Conservation (phyloP, 768 basidiomycete genomes). For the Pleurotus citrinopileatus region DNA sequence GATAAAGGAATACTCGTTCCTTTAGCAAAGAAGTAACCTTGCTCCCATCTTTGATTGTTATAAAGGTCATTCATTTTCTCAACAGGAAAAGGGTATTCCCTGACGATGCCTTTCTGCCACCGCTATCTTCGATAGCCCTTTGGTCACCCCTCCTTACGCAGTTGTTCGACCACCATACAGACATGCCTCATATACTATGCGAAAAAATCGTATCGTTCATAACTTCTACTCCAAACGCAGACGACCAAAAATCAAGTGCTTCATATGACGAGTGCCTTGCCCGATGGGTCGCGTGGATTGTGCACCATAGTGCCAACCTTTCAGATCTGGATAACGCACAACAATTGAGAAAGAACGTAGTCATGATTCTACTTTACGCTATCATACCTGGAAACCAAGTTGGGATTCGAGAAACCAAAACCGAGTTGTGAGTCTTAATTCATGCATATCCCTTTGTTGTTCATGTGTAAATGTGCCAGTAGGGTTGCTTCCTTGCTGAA, state of each 20-base stretch:
- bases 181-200: slow-evolving; percentile 49
- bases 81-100: slow-evolving; percentile 55
- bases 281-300: slow-evolving; percentile 67
- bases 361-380: slow-evolving; percentile 43
- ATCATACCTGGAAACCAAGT: slow-evolving; percentile 37
- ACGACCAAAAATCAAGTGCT: slow-evolving; percentile 23
- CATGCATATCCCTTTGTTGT: background rate
- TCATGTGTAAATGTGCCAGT: slow-evolving; percentile 2
- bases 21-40: slow-evolving; percentile 71
- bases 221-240: slow-evolving; percentile 18
- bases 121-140: slow-evolving; percentile 47
- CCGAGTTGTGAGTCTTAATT: too few relatives aligned
- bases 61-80: slow-evolving; percentile 41
- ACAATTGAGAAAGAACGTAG: slow-evolving; percentile 43
- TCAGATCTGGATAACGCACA: slow-evolving; percentile 25
- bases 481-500: slow-evolving; percentile 33
- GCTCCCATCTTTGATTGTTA: slow-evolving; percentile 20
- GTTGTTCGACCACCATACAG: slow-evolving; percentile 51
- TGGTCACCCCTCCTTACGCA: slow-evolving; percentile 68
- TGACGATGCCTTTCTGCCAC: slow-evolving; percentile 41
- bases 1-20: slow-evolving; percentile 80
- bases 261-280: slow-evolving; percentile 61
- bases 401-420: slow-evolving; percentile 19
- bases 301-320: slow-evolving; percentile 28
- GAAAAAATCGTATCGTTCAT: slow-evolving; percentile 40